Conservation (phyloP, 176 grass and related monocot species). For the Poa pratensis region DNA sequence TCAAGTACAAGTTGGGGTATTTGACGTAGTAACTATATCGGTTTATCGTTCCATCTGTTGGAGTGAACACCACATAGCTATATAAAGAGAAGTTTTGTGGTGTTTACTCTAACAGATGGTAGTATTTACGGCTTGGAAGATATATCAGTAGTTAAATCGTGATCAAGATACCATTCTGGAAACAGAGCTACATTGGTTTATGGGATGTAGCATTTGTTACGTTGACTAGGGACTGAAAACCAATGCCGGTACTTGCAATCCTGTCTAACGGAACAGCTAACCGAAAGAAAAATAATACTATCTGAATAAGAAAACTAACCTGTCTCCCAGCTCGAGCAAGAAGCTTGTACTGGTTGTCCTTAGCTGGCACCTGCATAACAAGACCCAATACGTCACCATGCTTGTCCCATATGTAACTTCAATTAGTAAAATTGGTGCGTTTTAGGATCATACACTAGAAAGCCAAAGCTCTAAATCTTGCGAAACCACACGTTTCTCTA, state of each 20-base stretch:
- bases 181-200: neutral
- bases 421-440: neutral
- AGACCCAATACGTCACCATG: slow-evolving; percentile 37
- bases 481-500: slow-evolving; percentile 95
- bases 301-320: slow-evolving; percentile 51
- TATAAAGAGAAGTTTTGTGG: neutral
- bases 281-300: slow-evolving; percentile 22
- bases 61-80: neutral
- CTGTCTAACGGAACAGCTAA: neutral
- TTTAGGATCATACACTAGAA: slow-evolving; percentile 68
- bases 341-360: slow-evolving; percentile 91
- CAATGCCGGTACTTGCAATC: neutral
- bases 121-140: neutral
- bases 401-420: neutral
- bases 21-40: neutral
- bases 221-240: neutral
- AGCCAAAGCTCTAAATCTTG: slow-evolving; percentile 98
- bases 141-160: neutral
- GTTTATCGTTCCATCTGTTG: neutral
- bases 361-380: slow-evolving; percentile 64
- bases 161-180: neutral
- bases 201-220: slow-evolving; percentile 13
- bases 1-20: neutral
- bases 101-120: neutral
- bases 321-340: slow-evolving; percentile 98